Evolutionary conservation across 1,284 basidiomycete genomes (phyloP).

Genomic region (Nidula niveotomentosa): DNA sequence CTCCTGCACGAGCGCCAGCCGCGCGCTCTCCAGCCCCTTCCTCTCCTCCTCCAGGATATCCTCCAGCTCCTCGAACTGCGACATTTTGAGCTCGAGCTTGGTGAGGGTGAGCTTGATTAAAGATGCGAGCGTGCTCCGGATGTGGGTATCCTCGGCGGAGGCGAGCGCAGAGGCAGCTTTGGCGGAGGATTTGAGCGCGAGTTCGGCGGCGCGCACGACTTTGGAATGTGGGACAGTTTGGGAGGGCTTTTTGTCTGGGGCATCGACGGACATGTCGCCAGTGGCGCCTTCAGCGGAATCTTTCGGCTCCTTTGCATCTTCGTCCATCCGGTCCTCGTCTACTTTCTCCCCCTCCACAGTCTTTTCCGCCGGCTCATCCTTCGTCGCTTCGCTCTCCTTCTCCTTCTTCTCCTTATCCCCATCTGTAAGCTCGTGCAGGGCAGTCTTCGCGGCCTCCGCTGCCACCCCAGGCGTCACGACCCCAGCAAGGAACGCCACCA

Average conservation of each 20-base stretch:
- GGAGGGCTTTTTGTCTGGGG: conserved; percentile 24
- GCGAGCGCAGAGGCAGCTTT: conserved; percentile 85
- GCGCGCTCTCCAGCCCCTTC: conserved; percentile 68
- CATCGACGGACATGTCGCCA: conserved; percentile 44
- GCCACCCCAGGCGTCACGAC: conserved; percentile 92
- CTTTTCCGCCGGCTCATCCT: conserved; percentile 34
- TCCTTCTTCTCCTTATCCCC: conserved; percentile 45
- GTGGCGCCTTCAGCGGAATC: conserved; percentile 17
- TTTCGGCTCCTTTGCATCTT: conserved; percentile 25
- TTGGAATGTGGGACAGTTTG: conserved; percentile 68
- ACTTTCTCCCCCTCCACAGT: conserved; percentile 29
- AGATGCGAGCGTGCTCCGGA: conserved; percentile 79
- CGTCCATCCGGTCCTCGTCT: conserved; percentile 43
- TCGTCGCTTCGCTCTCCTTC: conserved; percentile 20
- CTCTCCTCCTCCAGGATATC: conserved; percentile 87
- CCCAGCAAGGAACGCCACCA: conserved; percentile 94
- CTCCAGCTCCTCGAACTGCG: conserved; percentile 91
- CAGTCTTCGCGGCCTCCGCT: conserved; percentile 91
- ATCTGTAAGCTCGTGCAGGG: conserved; percentile 77
- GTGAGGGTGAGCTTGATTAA: conserved; percentile 91
- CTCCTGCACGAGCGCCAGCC: conserved; percentile 67
- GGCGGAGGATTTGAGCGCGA: conserved; percentile 89
- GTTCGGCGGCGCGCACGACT: conserved; percentile 76
- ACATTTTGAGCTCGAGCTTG: conserved; percentile 93
- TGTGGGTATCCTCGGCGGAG: conserved; percentile 82